phyloP scores from a whole-genome alignment of 192 early-diverging fungal genomes.

The Backusella parvicylindrica region DNA sequence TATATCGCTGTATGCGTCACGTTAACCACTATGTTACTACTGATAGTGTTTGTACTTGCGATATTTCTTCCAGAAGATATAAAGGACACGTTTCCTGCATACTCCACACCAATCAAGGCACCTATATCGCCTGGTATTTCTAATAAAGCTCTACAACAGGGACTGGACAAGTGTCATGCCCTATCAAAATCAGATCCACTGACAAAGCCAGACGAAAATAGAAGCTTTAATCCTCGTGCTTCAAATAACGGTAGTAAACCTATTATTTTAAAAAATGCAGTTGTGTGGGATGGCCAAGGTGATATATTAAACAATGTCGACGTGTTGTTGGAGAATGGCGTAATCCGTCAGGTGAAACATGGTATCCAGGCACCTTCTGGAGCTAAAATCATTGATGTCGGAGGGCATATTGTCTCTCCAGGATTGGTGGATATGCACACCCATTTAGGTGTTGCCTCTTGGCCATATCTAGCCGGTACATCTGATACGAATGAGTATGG shows the following conservation, averaged over 20 bases:
- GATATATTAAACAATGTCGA: slow-evolving; percentile 29
- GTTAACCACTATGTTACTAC: background rate
- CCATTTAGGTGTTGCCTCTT: slow-evolving; percentile 64
- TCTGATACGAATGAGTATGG: slow-evolving; percentile 67
- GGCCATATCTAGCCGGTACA: slow-evolving; percentile 53
- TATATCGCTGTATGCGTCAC: background rate
- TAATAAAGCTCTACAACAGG: background rate
- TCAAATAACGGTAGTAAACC: background rate
- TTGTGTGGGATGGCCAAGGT: slow-evolving; percentile 36
- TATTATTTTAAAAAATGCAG: slow-evolving; percentile 24
- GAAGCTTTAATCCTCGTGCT: slow-evolving; percentile 16
- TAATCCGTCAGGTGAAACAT: slow-evolving; percentile 32
- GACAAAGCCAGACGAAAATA: background rate
- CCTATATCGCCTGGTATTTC: slow-evolving; percentile 5
- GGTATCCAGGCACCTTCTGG: slow-evolving; percentile 5
- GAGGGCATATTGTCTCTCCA: slow-evolving; percentile 53
- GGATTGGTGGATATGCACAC: slow-evolving; percentile 55
- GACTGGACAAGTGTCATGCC: background rate
- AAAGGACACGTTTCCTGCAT: background rate
- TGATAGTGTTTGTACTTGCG: background rate
- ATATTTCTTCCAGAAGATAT: background rate
- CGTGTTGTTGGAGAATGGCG: slow-evolving; percentile 40
- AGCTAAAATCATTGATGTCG: slow-evolving; percentile 38
- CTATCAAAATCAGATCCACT: background rate
- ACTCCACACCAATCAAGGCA: background rate